phyloP scores from a whole-genome alignment of 352 stramenopile genomes.

The Pythium biforme region DNA sequence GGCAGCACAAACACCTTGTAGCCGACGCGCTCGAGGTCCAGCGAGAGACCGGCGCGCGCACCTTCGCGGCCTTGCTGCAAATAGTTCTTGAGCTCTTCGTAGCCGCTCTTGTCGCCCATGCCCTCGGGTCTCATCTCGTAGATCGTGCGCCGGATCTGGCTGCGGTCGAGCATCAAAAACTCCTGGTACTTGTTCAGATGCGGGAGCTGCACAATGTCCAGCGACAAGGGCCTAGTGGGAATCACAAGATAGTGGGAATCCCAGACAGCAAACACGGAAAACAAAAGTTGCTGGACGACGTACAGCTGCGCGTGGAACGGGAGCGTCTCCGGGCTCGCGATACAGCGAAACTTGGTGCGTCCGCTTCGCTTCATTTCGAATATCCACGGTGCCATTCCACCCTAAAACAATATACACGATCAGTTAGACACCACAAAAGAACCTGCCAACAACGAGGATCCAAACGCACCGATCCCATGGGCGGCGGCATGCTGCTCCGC shows the following conservation, averaged over 20 bases:
- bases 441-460: neutral
- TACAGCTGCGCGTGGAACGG: slow-evolving; percentile 33
- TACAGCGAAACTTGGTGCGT: slow-evolving; percentile 48
- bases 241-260: slow-evolving; percentile 24
- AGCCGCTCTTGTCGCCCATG: slow-evolving; percentile 48
- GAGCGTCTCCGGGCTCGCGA: slow-evolving; percentile 34
- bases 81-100: slow-evolving; percentile 67
- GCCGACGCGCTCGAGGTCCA: slow-evolving; percentile 58
- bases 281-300: slow-evolving; percentile 23
- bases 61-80: slow-evolving; percentile 51
- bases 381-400: slow-evolving; percentile 28
- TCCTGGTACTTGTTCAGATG: slow-evolving; percentile 55
- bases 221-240: slow-evolving; percentile 42
- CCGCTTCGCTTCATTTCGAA: slow-evolving; percentile 57
- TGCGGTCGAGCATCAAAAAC: slow-evolving; percentile 65
- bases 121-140: slow-evolving; percentile 69
- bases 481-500: slow-evolving; percentile 8
- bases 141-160: slow-evolving; percentile 47
- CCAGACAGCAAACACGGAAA: neutral
- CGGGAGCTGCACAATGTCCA: slow-evolving; percentile 64
- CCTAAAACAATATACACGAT: slow-evolving; percentile 13
- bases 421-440: neutral
- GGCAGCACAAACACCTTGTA: slow-evolving; percentile 82
- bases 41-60: slow-evolving; percentile 44
- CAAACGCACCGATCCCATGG: neutral